Conservation (phyloP, 192 early-diverging fungal species). For the Mortierella claussenii region DNA sequence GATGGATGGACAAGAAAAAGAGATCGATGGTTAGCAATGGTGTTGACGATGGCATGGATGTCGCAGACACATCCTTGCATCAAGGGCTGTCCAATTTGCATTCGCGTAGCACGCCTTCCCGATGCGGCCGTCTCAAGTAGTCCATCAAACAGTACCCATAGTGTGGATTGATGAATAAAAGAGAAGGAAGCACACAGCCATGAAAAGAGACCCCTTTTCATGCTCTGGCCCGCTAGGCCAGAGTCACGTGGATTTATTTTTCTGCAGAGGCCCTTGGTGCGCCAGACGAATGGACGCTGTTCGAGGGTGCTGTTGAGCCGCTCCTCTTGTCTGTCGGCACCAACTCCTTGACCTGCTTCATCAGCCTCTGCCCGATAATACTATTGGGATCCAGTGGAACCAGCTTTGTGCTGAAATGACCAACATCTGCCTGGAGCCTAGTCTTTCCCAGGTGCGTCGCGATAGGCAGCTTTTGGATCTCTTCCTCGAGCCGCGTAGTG, state of each 20-base stretch:
- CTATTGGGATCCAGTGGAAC: slow-evolving; percentile 41
- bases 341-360: slow-evolving; percentile 51
- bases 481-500: slow-evolving; percentile 77
- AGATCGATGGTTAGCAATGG: slow-evolving; percentile 44
- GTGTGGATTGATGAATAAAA: slow-evolving; percentile 41
- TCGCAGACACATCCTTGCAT: not conserved
- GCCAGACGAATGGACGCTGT: too few species aligned
- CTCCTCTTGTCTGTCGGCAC: slow-evolving; percentile 29
- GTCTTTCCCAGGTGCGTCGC: slow-evolving; percentile 72
- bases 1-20: slow-evolving; percentile 34
- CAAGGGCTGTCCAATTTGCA: too few species aligned
- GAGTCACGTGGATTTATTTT: not conserved
- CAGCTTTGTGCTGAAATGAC: slow-evolving; percentile 38
- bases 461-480: slow-evolving; percentile 63
- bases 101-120: not conserved
- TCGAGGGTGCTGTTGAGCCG: not conserved
- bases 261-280: not conserved
- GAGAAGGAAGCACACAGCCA: slow-evolving; percentile 31
- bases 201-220: not conserved
- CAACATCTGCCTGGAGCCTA: slow-evolving; percentile 55
- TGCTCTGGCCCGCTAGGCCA: not conserved
- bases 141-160: slow-evolving; percentile 38
- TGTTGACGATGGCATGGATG: slow-evolving; percentile 2
- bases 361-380: slow-evolving; percentile 32
- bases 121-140: slow-evolving; percentile 6